These are phyloP conservation scores for Achaetomiella virescens DNA, from an alignment of 495 filamentous ascomycete genomes.

Conservation along the genomic window DNA sequence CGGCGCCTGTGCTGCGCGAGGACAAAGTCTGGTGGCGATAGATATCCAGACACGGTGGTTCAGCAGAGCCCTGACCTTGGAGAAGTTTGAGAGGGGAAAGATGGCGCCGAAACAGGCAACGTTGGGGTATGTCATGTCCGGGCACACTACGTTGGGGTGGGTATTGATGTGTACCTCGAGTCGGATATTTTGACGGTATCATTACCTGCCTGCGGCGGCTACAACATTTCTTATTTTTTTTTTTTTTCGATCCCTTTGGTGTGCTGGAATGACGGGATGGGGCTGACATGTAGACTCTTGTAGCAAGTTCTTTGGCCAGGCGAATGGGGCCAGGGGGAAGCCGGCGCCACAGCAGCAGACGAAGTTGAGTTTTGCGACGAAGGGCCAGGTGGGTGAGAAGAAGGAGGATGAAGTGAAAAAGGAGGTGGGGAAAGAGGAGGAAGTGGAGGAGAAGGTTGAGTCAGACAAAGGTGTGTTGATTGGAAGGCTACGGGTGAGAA, in stretches of 20 bases:
- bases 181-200: no score
- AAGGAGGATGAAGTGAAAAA: slow-evolving; percentile 24
- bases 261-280: neutral
- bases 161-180: slow-evolving; percentile 38
- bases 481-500: neutral
- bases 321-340: slow-evolving; percentile 47
- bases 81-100: slow-evolving; percentile 10
- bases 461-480: slow-evolving; percentile 25
- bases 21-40: no score
- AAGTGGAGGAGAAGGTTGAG: slow-evolving; percentile 26
- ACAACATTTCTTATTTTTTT: neutral
- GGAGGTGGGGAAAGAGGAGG: slow-evolving; percentile 20
- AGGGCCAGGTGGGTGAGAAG: slow-evolving; percentile 22
- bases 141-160: slow-evolving; percentile 79
- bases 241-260: neutral
- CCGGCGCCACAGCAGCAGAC: slow-evolving; percentile 62
- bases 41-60: no score
- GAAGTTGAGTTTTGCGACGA: slow-evolving; percentile 61
- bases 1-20: no score
- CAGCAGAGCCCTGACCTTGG: no score
- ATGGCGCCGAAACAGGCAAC: slow-evolving; percentile 76
- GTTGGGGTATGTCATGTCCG: slow-evolving; percentile 81
- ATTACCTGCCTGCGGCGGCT: neutral
- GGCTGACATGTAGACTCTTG: slow-evolving; percentile 2
- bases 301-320: slow-evolving; percentile 66